These are phyloP conservation scores for Zygosaccharomyces bisporus DNA, from an alignment of 805 yeast species.

Conservation along the genomic window DNA sequence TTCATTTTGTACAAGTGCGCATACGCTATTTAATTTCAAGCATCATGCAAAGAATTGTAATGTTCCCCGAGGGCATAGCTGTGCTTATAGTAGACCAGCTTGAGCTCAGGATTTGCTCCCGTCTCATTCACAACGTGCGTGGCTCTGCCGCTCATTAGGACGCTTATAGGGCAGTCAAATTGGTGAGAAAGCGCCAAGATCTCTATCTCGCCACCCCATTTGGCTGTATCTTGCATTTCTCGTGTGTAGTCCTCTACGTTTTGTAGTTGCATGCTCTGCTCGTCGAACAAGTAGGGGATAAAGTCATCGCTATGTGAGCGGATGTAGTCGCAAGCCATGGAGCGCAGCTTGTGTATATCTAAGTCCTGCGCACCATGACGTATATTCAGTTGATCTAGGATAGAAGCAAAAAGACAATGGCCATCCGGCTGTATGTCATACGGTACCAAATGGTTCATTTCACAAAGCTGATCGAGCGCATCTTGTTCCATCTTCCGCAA, in stretches of 20 bases:
- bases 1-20: not conserved
- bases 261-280: slow-evolving; percentile 56
- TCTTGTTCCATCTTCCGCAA: slow-evolving; percentile 67
- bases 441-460: slow-evolving; percentile 46
- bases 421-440: slow-evolving; percentile 87
- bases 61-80: slow-evolving; percentile 91
- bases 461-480: slow-evolving; percentile 54
- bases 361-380: slow-evolving; percentile 42
- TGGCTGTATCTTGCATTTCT: slow-evolving; percentile 68
- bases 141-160: slow-evolving; percentile 74
- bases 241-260: slow-evolving; percentile 66
- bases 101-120: slow-evolving; percentile 52
- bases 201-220: slow-evolving; percentile 98
- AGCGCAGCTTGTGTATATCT: slow-evolving; percentile 49
- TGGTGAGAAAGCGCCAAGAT: slow-evolving; percentile 72
- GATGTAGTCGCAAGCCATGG: slow-evolving; percentile 63
- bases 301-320: slow-evolving; percentile 62
- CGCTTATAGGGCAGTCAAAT: slow-evolving; percentile 69
- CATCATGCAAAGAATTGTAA: slow-evolving; percentile 73
- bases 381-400: slow-evolving; percentile 65
- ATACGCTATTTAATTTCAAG: not conserved
- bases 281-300: slow-evolving; percentile 80
- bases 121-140: slow-evolving; percentile 59
- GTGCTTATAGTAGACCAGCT: slow-evolving; percentile 78
- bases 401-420: slow-evolving; percentile 84